Percentiles rank a stretch among this genome's conserved stretches.
phyloP scores from a whole-genome alignment of 805 yeast species.

The Ogataea polymorpha region DNA sequence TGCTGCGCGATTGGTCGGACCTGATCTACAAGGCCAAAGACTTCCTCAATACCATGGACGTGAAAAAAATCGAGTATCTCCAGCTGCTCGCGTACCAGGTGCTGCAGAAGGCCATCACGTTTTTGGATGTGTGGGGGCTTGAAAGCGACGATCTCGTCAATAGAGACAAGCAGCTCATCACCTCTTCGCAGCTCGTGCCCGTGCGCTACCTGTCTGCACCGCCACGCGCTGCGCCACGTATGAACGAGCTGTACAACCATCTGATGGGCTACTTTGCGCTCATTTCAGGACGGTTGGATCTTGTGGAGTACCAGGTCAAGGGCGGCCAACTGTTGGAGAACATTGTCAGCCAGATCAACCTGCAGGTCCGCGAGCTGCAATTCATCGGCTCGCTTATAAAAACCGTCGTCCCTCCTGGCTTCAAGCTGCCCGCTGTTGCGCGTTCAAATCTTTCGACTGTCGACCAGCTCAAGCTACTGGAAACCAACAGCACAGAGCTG shows the following conservation, averaged over 20 bases:
- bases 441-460: conserved; percentile 31
- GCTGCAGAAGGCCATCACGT: conserved; percentile 57
- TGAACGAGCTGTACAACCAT: conserved; percentile 61
- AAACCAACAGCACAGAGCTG: conserved; percentile 37
- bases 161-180: conserved; percentile 4
- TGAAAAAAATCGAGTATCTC: conserved; percentile 56
- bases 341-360: conserved; percentile 64
- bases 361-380: conserved; percentile 57
- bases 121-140: conserved; percentile 68
- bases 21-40: conserved; percentile 75
- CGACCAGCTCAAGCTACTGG: conserved; percentile 50
- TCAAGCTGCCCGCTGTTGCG: conserved; percentile 30
- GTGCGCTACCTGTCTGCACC: conserved; percentile 48
- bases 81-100: conserved; percentile 67
- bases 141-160: conserved; percentile 48
- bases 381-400: conserved; percentile 24
- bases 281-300: conserved; percentile 72
- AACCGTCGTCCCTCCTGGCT: conserved; percentile 19
- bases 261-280: conserved; percentile 60
- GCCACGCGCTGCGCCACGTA: conserved; percentile 61
- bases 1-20: conserved; percentile 79
- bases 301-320: conserved; percentile 67
- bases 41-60: conserved; percentile 59
- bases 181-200: conserved; percentile 12
- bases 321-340: conserved; percentile 69